Evolutionary conservation across 2,329 filamentous ascomycete genomes (phyloP), one percentile per base, ranked within the genome.

Genomic region (Beauveria brongniartii): DNA sequence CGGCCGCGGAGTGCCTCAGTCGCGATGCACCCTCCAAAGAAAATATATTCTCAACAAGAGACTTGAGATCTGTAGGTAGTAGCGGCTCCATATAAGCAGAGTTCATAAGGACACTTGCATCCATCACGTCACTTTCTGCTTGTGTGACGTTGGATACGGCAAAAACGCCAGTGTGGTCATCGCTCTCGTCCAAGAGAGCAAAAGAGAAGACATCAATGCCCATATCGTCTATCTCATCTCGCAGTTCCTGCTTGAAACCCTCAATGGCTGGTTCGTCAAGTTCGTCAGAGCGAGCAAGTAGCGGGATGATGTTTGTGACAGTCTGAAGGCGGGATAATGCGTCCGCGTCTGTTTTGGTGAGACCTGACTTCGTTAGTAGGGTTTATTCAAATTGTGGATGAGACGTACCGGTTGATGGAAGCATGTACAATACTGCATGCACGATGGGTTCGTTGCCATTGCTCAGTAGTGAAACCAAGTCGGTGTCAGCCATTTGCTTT

Each of bases 101-200:
- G 61, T 87, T 92, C 93, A 97, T 97, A 20, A 97, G 81, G 0
- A 96, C 79, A 68, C 91, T 96, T 20, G 92, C 93, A 71, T 97
- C 93, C 87, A 97, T 95, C 48, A 82, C 85, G 44, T 96, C 91
- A 63, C 85, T 77, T 67, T 97, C 91, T 24, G 83, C 82, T 1
- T 82, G 84, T 26, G 83, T 79, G 14, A 83, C 83, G 22, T 89
- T 94, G 1, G 93, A 97, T 22, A 96, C 81, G 0, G 90, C 85
- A 69, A 90, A 95, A 3, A 87, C 84, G 62, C 77, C 76, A 14
- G 72, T 67, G 55, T 71, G 64, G 43, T 70, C 67, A 48, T 63
- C 61, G 3, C 62, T 51, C 3, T 65, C 57, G 34, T 73, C 69
- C 18, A 52, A 40, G 24, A 68, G 68, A 26, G 80, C 79, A 65